phyloP scores from a whole-genome alignment of 129 eudicot genomes.

The Artemisia argyi region DNA sequence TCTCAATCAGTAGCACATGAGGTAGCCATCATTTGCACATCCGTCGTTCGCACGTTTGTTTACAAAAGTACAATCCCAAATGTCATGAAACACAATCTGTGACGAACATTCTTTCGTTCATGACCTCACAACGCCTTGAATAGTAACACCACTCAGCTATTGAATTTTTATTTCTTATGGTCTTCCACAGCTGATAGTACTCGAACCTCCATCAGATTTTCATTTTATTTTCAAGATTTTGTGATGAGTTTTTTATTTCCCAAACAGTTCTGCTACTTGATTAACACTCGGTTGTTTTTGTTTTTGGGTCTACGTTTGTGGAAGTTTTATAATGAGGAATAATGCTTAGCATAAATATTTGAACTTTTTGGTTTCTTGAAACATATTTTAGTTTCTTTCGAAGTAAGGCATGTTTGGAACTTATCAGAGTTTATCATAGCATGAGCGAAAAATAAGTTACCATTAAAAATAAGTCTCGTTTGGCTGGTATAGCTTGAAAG shows the following conservation, averaged over 20 bases:
- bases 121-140: constrained; percentile 55
- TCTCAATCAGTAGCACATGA: too few relatives aligned
- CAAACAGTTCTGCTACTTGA: constrained; percentile 13
- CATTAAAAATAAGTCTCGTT: too few relatives aligned
- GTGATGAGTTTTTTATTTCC: constrained; percentile 20
- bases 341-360: background rate
- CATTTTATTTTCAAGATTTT: constrained; percentile 22
- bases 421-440: too few relatives aligned
- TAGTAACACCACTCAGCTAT: background rate
- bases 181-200: constrained; percentile 18
- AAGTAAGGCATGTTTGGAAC: too few relatives aligned
- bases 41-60: too few relatives aligned
- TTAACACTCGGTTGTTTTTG: background rate
- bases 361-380: too few relatives aligned
- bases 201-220: background rate
- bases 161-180: constrained; percentile 6
- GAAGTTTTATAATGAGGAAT: constrained; percentile 19
- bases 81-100: constrained; percentile 34
- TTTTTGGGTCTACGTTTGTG: constrained; percentile 20
- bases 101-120: constrained; percentile 67
- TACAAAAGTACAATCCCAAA: too few relatives aligned
- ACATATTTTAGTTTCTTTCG: too few relatives aligned
- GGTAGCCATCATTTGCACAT: too few relatives aligned
- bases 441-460: too few relatives aligned
- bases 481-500: too few relatives aligned